Conservation (phyloP, 345 rosid genomes). For the Excoecaria cochinchinensis region DNA sequence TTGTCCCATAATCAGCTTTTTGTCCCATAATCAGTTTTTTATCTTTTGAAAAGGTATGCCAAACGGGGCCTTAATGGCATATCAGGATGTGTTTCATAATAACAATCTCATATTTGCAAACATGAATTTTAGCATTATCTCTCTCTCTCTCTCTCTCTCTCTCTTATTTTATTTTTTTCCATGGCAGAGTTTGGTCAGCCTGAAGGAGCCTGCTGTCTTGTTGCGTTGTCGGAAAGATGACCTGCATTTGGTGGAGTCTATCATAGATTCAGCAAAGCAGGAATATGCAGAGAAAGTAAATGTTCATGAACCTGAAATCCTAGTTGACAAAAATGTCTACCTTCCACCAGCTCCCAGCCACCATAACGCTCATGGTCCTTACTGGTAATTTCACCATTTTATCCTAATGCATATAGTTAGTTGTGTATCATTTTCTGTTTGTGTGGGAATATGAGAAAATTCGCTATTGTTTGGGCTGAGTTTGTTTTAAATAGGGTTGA, state of each 20-base stretch:
- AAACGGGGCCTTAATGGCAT: no score
- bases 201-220: slow-evolving; percentile 93
- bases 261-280: slow-evolving; percentile 60
- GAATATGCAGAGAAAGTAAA: slow-evolving; percentile 72
- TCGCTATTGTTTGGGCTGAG: background rate
- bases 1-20: no score
- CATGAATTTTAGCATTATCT: background rate
- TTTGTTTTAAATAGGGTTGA: no score
- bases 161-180: background rate
- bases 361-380: slow-evolving; percentile 66
- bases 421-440: slow-evolving; percentile 2
- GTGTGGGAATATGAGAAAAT: background rate
- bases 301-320: slow-evolving; percentile 75
- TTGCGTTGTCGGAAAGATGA: slow-evolving; percentile 87
- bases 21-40: no score
- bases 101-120: background rate
- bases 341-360: slow-evolving; percentile 90
- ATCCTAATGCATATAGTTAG: background rate
- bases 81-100: background rate
- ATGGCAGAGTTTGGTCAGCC: slow-evolving; percentile 80
- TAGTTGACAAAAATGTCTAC: slow-evolving; percentile 56
- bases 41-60: no score
- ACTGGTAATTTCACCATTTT: slow-evolving; percentile 50
- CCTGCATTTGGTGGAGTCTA: slow-evolving; percentile 62
- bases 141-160: background rate